Conservation (phyloP, 2,329 filamentous ascomycete species). For the Cladosporium oxysporum region DNA sequence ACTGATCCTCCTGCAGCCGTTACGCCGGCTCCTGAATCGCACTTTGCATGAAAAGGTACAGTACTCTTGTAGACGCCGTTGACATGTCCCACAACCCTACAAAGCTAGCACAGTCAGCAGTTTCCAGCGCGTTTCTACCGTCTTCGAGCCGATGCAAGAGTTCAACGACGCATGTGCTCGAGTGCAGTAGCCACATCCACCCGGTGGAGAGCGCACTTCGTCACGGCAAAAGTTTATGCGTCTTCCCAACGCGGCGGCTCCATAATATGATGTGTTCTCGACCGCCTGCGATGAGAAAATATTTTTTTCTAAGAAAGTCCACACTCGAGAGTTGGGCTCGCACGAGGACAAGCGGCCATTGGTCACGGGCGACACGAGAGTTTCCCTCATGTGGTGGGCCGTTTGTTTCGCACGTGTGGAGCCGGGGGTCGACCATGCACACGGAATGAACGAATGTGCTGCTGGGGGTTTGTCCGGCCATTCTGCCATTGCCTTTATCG, state of each 20-base stretch:
- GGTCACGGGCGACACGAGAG: neutral
- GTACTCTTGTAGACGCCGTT: slow-evolving; percentile 1
- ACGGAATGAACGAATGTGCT: neutral
- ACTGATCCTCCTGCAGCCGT: slow-evolving; percentile 15
- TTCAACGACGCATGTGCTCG: neutral
- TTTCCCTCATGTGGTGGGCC: slow-evolving; percentile 2
- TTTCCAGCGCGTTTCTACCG: neutral
- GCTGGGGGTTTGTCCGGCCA: neutral
- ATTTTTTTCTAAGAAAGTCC: neutral
- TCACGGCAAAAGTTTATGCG: neutral
- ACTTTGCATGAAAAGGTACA: neutral
- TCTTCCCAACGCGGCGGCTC: slow-evolving; percentile 8
- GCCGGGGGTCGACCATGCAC: neutral
- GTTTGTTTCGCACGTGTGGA: slow-evolving; percentile 13
- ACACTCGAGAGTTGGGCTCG: neutral
- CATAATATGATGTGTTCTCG: neutral
- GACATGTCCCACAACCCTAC: neutral
- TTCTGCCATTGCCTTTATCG: neutral
- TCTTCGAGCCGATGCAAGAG: neutral
- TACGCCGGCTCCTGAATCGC: slow-evolving; percentile 11
- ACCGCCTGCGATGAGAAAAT: neutral
- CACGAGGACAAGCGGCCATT: neutral
- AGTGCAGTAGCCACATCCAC: neutral
- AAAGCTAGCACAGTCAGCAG: neutral
- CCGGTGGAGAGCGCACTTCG: neutral